A percentile compares a stretch with the other conserved stretches of the same genome.
Evolutionary conservation across 1,284 basidiomycete genomes (phyloP).

Genomic region (Marasmius oreades): DNA sequence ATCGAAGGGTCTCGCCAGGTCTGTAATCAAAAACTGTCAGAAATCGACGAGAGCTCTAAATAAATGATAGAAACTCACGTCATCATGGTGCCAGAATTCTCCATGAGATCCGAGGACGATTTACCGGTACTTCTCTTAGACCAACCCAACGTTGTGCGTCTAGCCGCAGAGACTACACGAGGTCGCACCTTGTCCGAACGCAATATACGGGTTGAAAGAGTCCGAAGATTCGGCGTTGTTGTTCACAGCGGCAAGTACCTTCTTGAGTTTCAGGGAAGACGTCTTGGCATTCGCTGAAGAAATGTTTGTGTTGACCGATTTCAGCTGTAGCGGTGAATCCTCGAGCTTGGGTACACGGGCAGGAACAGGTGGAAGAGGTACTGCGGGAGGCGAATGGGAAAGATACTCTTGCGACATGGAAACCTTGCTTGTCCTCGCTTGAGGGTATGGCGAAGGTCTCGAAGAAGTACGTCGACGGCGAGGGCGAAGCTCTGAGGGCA

Average conservation of each 20-base stretch:
- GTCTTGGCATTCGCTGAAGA: neutral
- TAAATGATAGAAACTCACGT: conserved; percentile 43
- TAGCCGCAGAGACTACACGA: conserved; percentile 48
- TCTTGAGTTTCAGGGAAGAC: neutral
- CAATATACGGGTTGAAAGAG: conserved; percentile 20
- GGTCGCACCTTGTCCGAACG: conserved; percentile 41
- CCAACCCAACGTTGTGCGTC: conserved; percentile 59
- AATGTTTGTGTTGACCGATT: conserved; percentile 23
- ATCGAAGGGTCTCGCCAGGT: conserved; percentile 54
- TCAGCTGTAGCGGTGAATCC: conserved; percentile 14
- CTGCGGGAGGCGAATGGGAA: conserved; percentile 19
- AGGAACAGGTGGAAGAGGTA: conserved; percentile 22
- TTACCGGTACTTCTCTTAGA: conserved; percentile 51
- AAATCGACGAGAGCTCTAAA: conserved; percentile 3
- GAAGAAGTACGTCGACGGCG: conserved; percentile 61
- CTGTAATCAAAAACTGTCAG: conserved; percentile 29
- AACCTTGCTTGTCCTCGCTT: conserved; percentile 38
- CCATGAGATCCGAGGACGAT: conserved; percentile 46
- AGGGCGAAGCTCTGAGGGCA: conserved; percentile 63
- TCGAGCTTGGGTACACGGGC: conserved; percentile 26
- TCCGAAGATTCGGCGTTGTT: conserved; percentile 10
- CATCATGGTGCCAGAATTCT: conserved; percentile 47
- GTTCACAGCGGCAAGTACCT: conserved; percentile 2
- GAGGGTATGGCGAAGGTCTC: conserved; percentile 68
- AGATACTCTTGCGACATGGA: conserved; percentile 40